Conservation (phyloP, 129 eudicot species). For the Tanacetum coccineum region DNA sequence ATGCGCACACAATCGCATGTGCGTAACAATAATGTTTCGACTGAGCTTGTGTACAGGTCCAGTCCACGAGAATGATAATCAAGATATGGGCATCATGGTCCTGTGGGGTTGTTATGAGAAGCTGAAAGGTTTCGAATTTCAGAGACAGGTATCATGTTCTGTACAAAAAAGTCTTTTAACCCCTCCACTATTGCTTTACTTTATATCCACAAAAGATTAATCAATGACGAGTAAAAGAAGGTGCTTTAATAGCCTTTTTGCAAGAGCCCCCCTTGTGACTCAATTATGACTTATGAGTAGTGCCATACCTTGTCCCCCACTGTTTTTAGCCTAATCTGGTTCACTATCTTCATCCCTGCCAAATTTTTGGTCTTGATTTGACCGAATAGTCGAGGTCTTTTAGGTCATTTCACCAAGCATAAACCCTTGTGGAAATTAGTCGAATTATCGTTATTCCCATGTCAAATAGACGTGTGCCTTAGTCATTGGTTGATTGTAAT, state of each 20-base stretch:
- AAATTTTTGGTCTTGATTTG: constrained; percentile 16
- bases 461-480: constrained; percentile 9
- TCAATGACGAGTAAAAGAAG: constrained; percentile 19
- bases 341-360: constrained; percentile 28
- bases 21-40: constrained; percentile 24
- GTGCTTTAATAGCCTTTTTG: constrained; percentile 20
- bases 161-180: constrained; percentile 33
- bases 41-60: constrained; percentile 20
- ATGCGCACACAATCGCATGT: constrained; percentile 1
- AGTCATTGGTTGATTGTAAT: constrained; percentile 11
- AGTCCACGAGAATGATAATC: constrained; percentile 28
- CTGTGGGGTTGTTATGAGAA: constrained; percentile 29
- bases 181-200: constrained; percentile 36
- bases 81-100: constrained; percentile 31
- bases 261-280: constrained; percentile 31
- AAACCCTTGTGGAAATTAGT: background rate
- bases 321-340: constrained; percentile 22
- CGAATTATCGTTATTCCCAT: background rate
- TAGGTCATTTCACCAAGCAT: constrained; percentile 17
- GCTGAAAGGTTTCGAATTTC: background rate
- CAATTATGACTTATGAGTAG: constrained; percentile 29
- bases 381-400: background rate
- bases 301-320: constrained; percentile 39
- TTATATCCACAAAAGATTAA: constrained; percentile 41
- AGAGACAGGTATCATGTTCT: constrained; percentile 43